A percentile compares a stretch with the other conserved stretches of the same genome.
Evolutionary conservation across 1,284 basidiomycete genomes (phyloP).

Genomic region (Rhodotorula sp.): DNA sequence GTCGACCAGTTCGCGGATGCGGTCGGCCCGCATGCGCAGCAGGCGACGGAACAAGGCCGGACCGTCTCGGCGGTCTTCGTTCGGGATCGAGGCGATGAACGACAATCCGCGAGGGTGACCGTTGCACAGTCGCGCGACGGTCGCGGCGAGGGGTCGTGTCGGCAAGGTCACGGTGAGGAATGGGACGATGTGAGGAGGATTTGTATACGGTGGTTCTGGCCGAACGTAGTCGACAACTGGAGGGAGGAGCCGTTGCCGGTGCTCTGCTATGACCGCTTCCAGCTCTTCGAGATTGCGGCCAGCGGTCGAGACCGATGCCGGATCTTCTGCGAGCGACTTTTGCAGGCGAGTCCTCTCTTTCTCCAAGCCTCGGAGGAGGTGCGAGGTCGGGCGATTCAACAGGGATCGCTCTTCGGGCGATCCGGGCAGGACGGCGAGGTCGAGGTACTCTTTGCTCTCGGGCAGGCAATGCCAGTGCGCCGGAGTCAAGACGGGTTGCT

Average conservation of each 20-base stretch:
- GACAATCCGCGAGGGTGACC: constrained; percentile 49
- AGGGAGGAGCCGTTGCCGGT: constrained; percentile 50
- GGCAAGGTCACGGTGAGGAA: constrained; percentile 52
- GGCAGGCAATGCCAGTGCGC: constrained; percentile 30
- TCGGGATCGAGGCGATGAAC: constrained; percentile 49
- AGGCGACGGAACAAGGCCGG: constrained; percentile 50
- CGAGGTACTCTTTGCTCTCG: constrained; percentile 33
- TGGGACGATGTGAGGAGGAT: constrained; percentile 44
- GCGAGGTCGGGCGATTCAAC: not conserved
- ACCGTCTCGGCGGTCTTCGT: constrained; percentile 49
- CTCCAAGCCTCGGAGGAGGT: not conserved
- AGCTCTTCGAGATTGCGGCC: not conserved
- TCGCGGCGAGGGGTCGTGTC: constrained; percentile 54
- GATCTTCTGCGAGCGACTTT: not conserved
- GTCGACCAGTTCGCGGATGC: constrained; percentile 48
- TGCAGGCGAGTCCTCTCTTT: not conserved
- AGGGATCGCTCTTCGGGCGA: constrained; percentile 48
- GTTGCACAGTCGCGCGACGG: constrained; percentile 50
- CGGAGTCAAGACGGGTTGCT: constrained; percentile 20
- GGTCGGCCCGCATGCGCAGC: constrained; percentile 50
- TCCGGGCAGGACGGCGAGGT: constrained; percentile 44
- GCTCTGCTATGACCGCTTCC: constrained; percentile 25
- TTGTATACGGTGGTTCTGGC: constrained; percentile 20
- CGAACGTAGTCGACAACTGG: constrained; percentile 36
- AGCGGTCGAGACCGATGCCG: not conserved